Base-by-base conservation (phyloP, 257 asterid genomes). In the Petunia axillaris region DNA sequence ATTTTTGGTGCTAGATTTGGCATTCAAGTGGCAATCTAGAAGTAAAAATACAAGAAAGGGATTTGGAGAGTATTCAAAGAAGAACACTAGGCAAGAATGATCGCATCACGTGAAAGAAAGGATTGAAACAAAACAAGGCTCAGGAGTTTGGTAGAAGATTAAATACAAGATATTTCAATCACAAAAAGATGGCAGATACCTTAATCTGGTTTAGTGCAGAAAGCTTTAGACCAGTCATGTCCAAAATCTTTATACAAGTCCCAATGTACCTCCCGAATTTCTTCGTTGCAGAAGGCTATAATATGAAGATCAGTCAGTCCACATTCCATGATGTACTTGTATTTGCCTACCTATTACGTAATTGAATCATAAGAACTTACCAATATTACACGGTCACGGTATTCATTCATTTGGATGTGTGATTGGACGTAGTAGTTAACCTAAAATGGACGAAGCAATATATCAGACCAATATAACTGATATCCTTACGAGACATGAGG, bases 331-430 rank as follows among this genome's bases (percentile, higher is more conserved):
- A 11, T 36, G 16, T 46, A 10, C 48, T 10, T 10, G 6, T 35
- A 35, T 53, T 62, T 10, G 35, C 25, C 25, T 3, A 36, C 10
- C 35, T 25, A 25, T 25, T 25, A 78, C 5, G 16, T 9, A 54
- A 46, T 25, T 53, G 52, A 8, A 44, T 5, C 50, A 77, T 80
- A 67, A 83, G 75, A 82, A 77, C 93, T 86, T 83, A 96, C 99
- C 89, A 96, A 82, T 82, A 93, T 77, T 83, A 96, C 94, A 37
- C 97, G 96, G 83, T 94, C 99, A 79, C 99, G 85, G 87, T 91
- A 96, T 81, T 96, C 99, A 64, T 96, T 96, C 91, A 96, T 85
- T 85, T 96, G 99, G 83, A 96, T 96, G 88, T 94, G 98, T 39
- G 99, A 96, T 81, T 94, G 98, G 76, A 96, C 89, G 83, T 96